These are phyloP conservation scores for Phanerodontia chrysosporium DNA, from an alignment of 768 basidiomycete genomes.

Conservation along the genomic window DNA sequence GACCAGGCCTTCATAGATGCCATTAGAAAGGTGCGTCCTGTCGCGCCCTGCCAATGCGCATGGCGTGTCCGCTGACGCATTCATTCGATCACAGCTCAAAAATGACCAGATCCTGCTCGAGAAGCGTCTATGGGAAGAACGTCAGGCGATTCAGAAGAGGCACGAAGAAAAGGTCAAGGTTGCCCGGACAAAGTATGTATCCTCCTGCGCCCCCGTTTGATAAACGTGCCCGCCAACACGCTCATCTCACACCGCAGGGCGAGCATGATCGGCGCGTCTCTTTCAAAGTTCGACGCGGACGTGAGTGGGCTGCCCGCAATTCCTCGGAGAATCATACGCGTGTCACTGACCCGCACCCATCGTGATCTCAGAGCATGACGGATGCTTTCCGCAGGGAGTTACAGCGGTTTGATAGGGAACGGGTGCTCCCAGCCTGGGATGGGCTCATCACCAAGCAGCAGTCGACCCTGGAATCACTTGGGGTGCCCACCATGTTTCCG, in stretches of 20 bases:
- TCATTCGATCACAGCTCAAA: conserved; percentile 48
- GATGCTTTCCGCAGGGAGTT: conserved; percentile 63
- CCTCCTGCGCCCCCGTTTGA: conserved; percentile 1
- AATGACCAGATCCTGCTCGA: conserved; percentile 70
- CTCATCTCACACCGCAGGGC: conserved; percentile 41
- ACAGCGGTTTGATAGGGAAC: conserved; percentile 62
- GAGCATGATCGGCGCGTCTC: conserved; percentile 53
- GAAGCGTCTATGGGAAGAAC: conserved; percentile 62
- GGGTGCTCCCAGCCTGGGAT: conserved; percentile 74
- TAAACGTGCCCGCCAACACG: background rate
- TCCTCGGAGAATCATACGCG: conserved; percentile 1
- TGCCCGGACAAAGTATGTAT: conserved; percentile 58
- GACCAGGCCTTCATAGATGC: conserved; percentile 46
- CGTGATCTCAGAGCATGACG: conserved; percentile 52
- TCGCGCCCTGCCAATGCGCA: background rate
- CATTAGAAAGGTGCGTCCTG: conserved; percentile 46
- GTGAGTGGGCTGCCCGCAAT: conserved; percentile 31
- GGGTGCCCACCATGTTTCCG: conserved; percentile 70
- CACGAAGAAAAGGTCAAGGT: conserved; percentile 71
- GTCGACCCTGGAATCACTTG: conserved; percentile 48
- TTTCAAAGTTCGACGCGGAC: conserved; percentile 69
- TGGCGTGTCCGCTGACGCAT: background rate
- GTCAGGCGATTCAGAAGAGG: conserved; percentile 54
- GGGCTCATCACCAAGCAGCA: conserved; percentile 71
- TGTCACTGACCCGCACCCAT: background rate